Evolutionary conservation across 1,284 basidiomycete species (phyloP).

Genomic region (Ganoderma sp.): DNA sequence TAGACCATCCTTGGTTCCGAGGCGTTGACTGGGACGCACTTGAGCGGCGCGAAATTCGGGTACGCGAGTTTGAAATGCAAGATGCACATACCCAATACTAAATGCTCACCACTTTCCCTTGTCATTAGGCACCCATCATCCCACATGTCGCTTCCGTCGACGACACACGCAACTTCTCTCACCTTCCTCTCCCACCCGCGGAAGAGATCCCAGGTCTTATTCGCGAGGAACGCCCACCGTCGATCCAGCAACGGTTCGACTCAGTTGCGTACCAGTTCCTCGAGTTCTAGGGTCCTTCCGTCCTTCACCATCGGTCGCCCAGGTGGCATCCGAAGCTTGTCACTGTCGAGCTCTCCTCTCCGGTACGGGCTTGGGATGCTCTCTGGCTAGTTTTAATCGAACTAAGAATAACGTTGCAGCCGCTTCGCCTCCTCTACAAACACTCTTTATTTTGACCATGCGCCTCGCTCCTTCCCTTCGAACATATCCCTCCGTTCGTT

Average conservation of each 20-base stretch:
- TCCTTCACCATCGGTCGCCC: conserved; percentile 11
- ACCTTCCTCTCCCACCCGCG: conserved; percentile 73
- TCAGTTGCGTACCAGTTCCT: conserved; percentile 71
- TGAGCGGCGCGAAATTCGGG: conserved; percentile 79
- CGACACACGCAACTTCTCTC: conserved; percentile 82
- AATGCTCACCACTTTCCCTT: conserved; percentile 15
- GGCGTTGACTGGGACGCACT: conserved; percentile 90
- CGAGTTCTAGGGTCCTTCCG: conserved; percentile 59
- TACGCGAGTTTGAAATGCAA: conserved; percentile 40
- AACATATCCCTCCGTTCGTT: conserved; percentile 8
- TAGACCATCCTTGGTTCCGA: conserved; percentile 95
- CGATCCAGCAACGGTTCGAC: conserved; percentile 67
- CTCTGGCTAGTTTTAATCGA: conserved; percentile 4
- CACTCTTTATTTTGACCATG: conserved; percentile 2
- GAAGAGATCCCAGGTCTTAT: conserved; percentile 80
- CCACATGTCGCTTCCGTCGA: conserved; percentile 78
- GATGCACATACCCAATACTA: not conserved
- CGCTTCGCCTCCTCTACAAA: not conserved
- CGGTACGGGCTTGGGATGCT: conserved; percentile 26
- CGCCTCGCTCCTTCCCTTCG: not conserved
- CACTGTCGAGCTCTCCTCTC: conserved; percentile 8
- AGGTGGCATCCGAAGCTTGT: conserved; percentile 32
- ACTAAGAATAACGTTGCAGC: not conserved
- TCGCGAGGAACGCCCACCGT: conserved; percentile 60
- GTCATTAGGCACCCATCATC: conserved; percentile 75